Evolutionary conservation across 495 filamentous ascomycete genomes (phyloP), one percentile per base, ranked within the genome.

Genomic region (Terfezia claveryi): DNA sequence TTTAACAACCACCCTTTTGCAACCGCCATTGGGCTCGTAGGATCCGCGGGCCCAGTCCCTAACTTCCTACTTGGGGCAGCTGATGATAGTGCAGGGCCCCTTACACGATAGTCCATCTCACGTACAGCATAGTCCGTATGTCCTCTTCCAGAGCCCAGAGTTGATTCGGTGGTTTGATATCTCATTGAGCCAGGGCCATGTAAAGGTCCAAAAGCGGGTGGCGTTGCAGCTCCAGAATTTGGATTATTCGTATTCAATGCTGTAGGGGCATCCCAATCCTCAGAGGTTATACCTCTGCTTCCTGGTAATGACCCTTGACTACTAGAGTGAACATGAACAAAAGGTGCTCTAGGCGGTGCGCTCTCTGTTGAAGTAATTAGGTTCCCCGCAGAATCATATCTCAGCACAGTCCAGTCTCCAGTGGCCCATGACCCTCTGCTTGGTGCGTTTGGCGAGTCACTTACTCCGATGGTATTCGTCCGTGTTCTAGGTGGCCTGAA

Each of bases 21-120:
- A 9, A 82, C 85, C 5, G 84, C 80, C 11, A 91, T 82, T 2
- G 89, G 87, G 0, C 86, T 81, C 37, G 88, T 93, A 7, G 91
- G 91, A 69, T 98, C 92, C 16, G 89, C 87, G 2, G 91, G 91
- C 0, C 91, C 92, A 4, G 91, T 98, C 61, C 87, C 85, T 53
- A 94, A 71, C 63, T 83, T 87, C 38, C 91, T 75, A 36, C 82
- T 83, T 4, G 83, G 85, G 12, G 74, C 78, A 52, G 82, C 81
- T 0, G 85, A 87, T 58, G 77, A 77, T 7, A 96, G 72, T 10
- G 89, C 86, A n/a, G 85, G 83, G 0, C 91, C 91, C 14, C 85
- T 79, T 23, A 92, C 81, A 12, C 87, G 82, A 66, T 96, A 95
- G 64, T 98, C 91, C 5, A 85, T 82, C 68, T 98, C 91, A 38